These are phyloP conservation scores for Mortierella hygrophila DNA, from an alignment of 192 early-diverging fungal genomes.

Conservation along the genomic window DNA sequence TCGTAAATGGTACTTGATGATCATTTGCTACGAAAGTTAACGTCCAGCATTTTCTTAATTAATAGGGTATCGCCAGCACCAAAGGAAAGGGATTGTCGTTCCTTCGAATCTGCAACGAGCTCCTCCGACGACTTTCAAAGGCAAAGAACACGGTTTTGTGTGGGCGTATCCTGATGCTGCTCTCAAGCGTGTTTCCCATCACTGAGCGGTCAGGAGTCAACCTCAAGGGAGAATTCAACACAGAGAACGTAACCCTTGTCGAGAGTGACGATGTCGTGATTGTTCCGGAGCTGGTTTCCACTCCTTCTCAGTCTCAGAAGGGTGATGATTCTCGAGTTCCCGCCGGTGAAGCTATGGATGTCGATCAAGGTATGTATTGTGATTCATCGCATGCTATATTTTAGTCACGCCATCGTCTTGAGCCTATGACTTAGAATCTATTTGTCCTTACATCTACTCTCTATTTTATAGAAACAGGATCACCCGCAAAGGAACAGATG, in stretches of 20 bases:
- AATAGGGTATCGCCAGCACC: constrained; percentile 74
- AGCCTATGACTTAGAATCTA: background rate
- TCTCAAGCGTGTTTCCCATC: constrained; percentile 88
- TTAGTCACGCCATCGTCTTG: background rate
- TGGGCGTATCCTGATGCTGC: constrained; percentile 90
- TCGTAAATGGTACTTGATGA: background rate
- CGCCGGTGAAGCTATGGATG: constrained; percentile 30
- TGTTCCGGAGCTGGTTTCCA: constrained; percentile 36
- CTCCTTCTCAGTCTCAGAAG: constrained; percentile 10
- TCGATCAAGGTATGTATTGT: constrained; percentile 29
- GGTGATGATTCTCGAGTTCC: background rate
- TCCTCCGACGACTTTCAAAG: constrained; percentile 91
- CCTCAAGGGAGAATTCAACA: constrained; percentile 88
- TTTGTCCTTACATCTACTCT: too few species aligned
- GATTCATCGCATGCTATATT: background rate
- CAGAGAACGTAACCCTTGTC: constrained; percentile 70
- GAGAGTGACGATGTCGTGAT: constrained; percentile 64
- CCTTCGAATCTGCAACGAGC: constrained; percentile 88
- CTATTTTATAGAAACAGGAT: background rate
- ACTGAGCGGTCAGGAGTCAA: constrained; percentile 93
- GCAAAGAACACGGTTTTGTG: constrained; percentile 83
- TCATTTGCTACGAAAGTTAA: background rate
- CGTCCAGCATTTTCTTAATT: background rate
- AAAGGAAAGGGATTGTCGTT: constrained; percentile 89
- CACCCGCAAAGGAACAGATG: background rate